Conservation (phyloP, 1,284 basidiomycete genomes). For the Cystobasidium pallidum region DNA sequence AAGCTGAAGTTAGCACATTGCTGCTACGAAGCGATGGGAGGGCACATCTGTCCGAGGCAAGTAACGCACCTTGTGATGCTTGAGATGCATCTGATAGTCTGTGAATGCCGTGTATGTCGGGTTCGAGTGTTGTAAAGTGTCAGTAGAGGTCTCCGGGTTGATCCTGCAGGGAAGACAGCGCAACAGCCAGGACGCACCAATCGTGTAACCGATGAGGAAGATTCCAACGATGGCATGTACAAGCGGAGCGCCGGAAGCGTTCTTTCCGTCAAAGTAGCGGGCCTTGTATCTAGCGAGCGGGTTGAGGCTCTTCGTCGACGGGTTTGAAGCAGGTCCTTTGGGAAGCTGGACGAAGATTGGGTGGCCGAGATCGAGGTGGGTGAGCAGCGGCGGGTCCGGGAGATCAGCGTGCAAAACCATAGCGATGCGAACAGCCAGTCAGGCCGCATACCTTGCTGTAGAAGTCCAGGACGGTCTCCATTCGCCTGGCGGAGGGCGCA, state of each 20-base stretch:
- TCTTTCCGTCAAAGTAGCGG: slow-evolving; percentile 53
- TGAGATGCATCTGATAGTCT: slow-evolving; percentile 52
- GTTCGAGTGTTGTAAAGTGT: not conserved
- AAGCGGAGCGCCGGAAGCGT: slow-evolving; percentile 54
- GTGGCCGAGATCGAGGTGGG: not conserved
- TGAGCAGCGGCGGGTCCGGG: too few relatives aligned
- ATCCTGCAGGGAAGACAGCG: not conserved
- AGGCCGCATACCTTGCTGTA: slow-evolving; percentile 52
- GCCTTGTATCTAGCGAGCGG: slow-evolving; percentile 53
- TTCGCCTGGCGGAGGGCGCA: slow-evolving; percentile 52
- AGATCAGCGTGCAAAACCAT: not conserved
- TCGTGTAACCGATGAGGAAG: slow-evolving; percentile 54
- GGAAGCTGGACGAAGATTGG: slow-evolving; percentile 50
- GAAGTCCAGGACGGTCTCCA: slow-evolving; percentile 54
- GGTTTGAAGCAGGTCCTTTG: slow-evolving; percentile 52
- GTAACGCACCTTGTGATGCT: slow-evolving; percentile 52
- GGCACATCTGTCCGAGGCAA: too few relatives aligned
- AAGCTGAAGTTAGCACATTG: too few relatives aligned
- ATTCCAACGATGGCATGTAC: slow-evolving; percentile 51
- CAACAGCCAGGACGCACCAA: slow-evolving; percentile 23
- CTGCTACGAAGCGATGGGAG: too few relatives aligned
- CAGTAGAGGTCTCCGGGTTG: slow-evolving; percentile 8
- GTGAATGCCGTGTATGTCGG: not conserved
- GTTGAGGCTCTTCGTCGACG: slow-evolving; percentile 45
- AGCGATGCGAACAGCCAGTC: too few relatives aligned